Percentiles rank a stretch among this genome's conserved stretches.
These are phyloP conservation scores for Magnolia changhungtana DNA, from an alignment of 164 flowering plant species.

Conservation along the genomic window DNA sequence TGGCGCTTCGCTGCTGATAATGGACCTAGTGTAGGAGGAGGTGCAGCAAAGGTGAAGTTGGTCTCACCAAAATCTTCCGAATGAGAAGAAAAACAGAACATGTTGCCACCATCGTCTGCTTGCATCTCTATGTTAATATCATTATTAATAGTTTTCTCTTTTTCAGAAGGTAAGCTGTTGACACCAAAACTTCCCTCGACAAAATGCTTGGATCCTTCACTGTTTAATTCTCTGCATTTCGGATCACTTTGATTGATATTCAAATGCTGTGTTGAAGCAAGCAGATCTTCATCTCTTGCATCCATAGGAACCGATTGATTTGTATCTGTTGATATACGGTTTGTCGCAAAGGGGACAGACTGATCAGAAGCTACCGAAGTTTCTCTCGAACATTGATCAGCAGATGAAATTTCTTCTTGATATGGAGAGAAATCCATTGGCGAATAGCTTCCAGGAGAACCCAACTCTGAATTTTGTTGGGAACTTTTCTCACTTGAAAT, in stretches of 20 bases:
- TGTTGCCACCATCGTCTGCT: conserved; percentile 31
- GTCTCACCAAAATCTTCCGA: conserved; percentile 36
- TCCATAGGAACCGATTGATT: conserved; percentile 29
- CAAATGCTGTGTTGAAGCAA: conserved; percentile 39
- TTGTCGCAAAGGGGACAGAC: conserved; percentile 11
- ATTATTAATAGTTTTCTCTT: conserved; percentile 39
- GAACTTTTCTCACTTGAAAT: conserved; percentile 29
- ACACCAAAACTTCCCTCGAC: conserved; percentile 13
- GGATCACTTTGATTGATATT: conserved; percentile 33
- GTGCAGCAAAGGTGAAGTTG: conserved; percentile 65
- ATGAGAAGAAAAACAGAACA: conserved; percentile 33
- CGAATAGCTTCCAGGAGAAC: conserved; percentile 53
- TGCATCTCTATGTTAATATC: conserved; percentile 32
- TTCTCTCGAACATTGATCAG: conserved; percentile 37
- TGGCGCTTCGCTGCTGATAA: conserved; percentile 34
- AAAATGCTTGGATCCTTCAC: conserved; percentile 15
- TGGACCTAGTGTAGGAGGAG: conserved; percentile 43
- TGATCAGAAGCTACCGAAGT: conserved; percentile 51
- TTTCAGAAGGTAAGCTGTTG: conserved; percentile 47
- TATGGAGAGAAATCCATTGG: conserved; percentile 94
- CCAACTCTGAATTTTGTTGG: conserved; percentile 31
- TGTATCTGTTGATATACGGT: conserved; percentile 21
- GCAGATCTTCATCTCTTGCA: conserved; percentile 44
- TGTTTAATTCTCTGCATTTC: conserved; percentile 21
- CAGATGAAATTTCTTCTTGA: conserved; percentile 55